Conservation (phyloP, 2,329 filamentous ascomycete species). For the Ophiosphaerella narmari region DNA sequence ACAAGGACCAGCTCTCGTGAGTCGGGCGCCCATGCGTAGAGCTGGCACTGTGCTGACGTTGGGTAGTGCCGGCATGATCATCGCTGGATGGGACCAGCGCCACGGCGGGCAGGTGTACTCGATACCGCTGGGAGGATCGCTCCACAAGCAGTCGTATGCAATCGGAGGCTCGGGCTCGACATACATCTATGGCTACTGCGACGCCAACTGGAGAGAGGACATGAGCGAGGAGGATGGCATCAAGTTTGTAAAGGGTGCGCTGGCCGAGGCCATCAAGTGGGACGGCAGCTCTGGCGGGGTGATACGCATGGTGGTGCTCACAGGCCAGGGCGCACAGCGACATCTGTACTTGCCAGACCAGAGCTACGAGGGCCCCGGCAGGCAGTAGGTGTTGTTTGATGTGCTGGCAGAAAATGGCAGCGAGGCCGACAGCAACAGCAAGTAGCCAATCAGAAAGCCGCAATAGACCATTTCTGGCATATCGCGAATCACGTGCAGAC, state of each 20-base stretch:
- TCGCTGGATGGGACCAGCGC: conserved; percentile 94
- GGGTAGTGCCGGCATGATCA: conserved; percentile 88
- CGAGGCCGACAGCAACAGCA: background rate
- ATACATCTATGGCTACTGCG: conserved; percentile 99
- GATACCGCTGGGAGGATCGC: conserved; percentile 91
- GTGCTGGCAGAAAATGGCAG: conserved; percentile 5
- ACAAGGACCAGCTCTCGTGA: conserved; percentile 91
- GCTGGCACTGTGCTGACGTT: conserved; percentile 19
- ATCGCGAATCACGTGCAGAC: background rate
- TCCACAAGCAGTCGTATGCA: conserved; percentile 95
- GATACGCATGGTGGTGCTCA: conserved; percentile 96
- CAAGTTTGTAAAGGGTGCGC: conserved; percentile 86
- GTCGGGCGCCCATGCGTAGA: conserved; percentile 36
- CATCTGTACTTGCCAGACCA: conserved; percentile 92
- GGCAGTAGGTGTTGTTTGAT: conserved; percentile 41
- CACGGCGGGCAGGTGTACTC: conserved; percentile 97
- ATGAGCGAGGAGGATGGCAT: conserved; percentile 94
- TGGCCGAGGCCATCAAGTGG: conserved; percentile 98
- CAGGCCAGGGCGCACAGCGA: conserved; percentile 83
- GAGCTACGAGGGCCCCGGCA: conserved; percentile 77
- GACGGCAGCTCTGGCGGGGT: conserved; percentile 98
- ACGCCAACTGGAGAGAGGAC: conserved; percentile 90
- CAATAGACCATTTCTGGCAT: conserved; percentile 12
- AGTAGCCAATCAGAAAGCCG: conserved; percentile 3
- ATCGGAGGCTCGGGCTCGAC: conserved; percentile 97